Evolutionary conservation across 1,284 basidiomycete species (phyloP).

Genomic region (Boletus smithii): DNA sequence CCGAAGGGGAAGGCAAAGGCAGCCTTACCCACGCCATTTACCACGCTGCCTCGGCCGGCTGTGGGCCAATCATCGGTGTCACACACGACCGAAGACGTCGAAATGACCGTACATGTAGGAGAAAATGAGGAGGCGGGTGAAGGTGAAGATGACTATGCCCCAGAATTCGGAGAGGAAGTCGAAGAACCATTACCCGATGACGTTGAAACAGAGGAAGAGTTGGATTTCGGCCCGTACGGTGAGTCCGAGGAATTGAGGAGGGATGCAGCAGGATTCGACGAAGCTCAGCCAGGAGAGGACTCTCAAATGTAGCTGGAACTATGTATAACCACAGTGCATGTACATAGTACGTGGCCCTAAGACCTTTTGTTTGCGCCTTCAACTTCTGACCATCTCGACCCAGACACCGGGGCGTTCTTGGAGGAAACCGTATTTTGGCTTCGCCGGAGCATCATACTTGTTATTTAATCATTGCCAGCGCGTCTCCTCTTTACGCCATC

Average conservation of each 20-base stretch:
- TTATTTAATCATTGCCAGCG: too few species aligned
- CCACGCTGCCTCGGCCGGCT: constrained; percentile 26
- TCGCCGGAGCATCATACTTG: too few species aligned
- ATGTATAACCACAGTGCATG: too few species aligned
- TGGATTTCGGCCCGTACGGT: constrained; percentile 30
- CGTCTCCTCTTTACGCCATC: too few species aligned
- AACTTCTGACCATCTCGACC: too few species aligned
- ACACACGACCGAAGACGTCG: constrained; percentile 19
- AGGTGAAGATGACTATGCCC: constrained; percentile 27
- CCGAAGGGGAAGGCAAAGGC: constrained; percentile 39
- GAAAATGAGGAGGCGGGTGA: constrained; percentile 29
- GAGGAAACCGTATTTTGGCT: too few species aligned
- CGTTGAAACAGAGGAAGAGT: constrained; percentile 33
- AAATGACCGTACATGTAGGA: constrained; percentile 16
- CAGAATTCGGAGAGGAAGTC: constrained; percentile 31
- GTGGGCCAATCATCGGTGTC: constrained; percentile 20
- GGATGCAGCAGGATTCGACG: constrained; percentile 33
- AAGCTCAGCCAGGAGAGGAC: constrained; percentile 14
- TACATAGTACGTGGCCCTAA: too few species aligned
- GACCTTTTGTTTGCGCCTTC: too few species aligned
- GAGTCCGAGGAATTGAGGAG: constrained; percentile 36
- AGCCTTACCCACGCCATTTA: constrained; percentile 28
- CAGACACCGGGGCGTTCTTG: too few species aligned
- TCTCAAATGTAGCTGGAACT: constrained; percentile 1
- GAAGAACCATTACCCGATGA: constrained; percentile 33